Evolutionary conservation across 1,139 yeast genomes (phyloP), one percentile per base, ranked within the genome.

Genomic region (Suhomyces taliae): DNA sequence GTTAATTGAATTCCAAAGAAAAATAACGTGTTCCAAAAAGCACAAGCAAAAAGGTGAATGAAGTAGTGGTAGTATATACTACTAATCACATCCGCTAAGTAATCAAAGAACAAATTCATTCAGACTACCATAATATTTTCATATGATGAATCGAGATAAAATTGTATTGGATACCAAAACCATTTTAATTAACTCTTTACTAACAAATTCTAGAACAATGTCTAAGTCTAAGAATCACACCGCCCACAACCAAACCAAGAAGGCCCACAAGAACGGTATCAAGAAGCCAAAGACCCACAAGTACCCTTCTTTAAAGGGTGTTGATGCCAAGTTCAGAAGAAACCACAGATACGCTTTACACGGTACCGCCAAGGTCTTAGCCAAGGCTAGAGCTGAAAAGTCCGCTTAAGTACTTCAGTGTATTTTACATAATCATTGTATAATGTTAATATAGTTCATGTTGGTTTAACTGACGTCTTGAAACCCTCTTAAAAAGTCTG

Each of bases 261-360:
- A 93, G 95, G 98, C 98, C 72, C 99, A 93, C 97, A 91, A 85
- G 78, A 93, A 93, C 89, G 99, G 99, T 82, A 93, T 93, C 83
- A 93, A 91, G 89, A 93, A 91, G 91, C 97, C 97, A 69, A 87
- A 82, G 85, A 87, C 97, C 73, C 79, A 84, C 95, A 91, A 89
- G 83, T 90, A 91, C 85, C 96, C 97, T 66, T 90, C 98, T 61
- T 84, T 90, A 79, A 91, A 89, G 82, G 96, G 96, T 83, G 97
- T 91, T 76, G 98, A 93, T 79, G 86, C 99, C 74, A 93, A 93
- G 87, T 93, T 93, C 95, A 85, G 85, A 76, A 89, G 98, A 83
- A 93, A 93, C 96, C 98, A 91, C 93, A 90, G 90, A 82, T 90
- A 85, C 81, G 98, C 97, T 80, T 85, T 90, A 72, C 97, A 88